These are phyloP conservation scores for Penicillium glabrum DNA, from an alignment of 2,329 filamentous ascomycete species.

Conservation along the genomic window DNA sequence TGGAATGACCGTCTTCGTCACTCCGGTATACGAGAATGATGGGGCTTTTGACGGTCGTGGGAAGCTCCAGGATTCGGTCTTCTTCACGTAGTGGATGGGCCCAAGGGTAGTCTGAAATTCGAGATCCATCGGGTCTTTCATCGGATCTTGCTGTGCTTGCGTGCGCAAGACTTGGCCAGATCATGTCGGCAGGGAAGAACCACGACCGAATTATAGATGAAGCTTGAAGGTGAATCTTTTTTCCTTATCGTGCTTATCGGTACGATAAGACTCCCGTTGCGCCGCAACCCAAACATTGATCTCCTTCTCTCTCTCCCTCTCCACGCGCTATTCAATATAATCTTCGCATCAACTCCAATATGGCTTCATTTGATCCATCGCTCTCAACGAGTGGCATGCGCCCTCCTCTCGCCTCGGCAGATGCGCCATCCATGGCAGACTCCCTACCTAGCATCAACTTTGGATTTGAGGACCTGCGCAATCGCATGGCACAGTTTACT, in stretches of 20 bases:
- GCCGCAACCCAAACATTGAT: slow-evolving; percentile 27
- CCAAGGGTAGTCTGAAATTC: slow-evolving; percentile 24
- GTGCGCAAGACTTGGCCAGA: slow-evolving; percentile 23
- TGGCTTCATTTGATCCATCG: slow-evolving; percentile 57
- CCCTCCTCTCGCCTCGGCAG: slow-evolving; percentile 51
- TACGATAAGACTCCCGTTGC: slow-evolving; percentile 27
- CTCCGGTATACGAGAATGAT: slow-evolving; percentile 31
- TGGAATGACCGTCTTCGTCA: slow-evolving; percentile 26
- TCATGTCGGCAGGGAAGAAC: slow-evolving; percentile 27
- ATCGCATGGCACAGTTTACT: slow-evolving; percentile 92
- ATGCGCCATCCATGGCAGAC: slow-evolving; percentile 62
- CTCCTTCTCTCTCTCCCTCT: slow-evolving; percentile 1
- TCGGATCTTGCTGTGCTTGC: slow-evolving; percentile 47
- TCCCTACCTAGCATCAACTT: slow-evolving; percentile 87
- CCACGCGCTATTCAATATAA: background rate
- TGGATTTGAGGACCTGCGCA: slow-evolving; percentile 91
- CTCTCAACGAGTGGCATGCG: slow-evolving; percentile 55
- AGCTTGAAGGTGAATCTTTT: slow-evolving; percentile 11
- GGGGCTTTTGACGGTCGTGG: slow-evolving; percentile 34
- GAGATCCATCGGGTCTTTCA: slow-evolving; percentile 31
- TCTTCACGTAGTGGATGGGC: slow-evolving; percentile 56
- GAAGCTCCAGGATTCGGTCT: slow-evolving; percentile 52
- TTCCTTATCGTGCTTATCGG: slow-evolving; percentile 22
- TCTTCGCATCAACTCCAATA: slow-evolving; percentile 9
- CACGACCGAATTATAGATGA: background rate